Percentiles rank a stretch among this genome's conserved stretches.
phyloP scores from a whole-genome alignment of 768 basidiomycete species.

The Termitomyces heimii region DNA sequence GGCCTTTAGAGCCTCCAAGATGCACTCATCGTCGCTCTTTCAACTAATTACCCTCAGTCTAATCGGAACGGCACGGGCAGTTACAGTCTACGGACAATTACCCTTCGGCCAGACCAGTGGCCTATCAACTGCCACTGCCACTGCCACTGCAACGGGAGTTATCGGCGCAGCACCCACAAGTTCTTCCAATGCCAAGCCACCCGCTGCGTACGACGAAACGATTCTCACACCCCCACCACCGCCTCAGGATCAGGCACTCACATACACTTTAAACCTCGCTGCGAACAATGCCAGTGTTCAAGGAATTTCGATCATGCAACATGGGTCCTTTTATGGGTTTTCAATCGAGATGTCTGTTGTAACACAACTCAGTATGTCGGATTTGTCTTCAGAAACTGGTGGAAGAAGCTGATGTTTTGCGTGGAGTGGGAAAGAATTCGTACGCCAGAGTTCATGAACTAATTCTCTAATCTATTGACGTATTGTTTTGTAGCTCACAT shows the following conservation, averaged over 20 bases:
- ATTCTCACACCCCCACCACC: conserved; percentile 43
- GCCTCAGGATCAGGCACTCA: conserved; percentile 36
- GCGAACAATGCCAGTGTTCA: conserved; percentile 23
- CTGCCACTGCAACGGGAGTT: neutral
- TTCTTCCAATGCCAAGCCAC: conserved; percentile 24
- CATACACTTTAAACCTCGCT: conserved; percentile 39
- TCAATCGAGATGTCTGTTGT: conserved; percentile 73
- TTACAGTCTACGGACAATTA: conserved; percentile 29
- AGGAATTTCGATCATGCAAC: conserved; percentile 32
- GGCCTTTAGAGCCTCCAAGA: neutral
- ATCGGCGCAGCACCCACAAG: conserved; percentile 11
- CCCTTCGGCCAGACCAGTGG: conserved; percentile 15
- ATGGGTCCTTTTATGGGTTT: conserved; percentile 64
- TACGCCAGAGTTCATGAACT: neutral
- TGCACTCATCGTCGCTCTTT: neutral
- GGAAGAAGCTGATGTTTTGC: neutral
- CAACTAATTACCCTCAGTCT: neutral
- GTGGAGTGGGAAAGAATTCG: neutral
- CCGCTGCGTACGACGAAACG: conserved; percentile 49
- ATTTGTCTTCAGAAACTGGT: neutral
- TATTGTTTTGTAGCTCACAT: neutral
- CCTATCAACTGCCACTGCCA: conserved; percentile 10
- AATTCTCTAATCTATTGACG: no score
- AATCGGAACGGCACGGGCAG: conserved; percentile 1
- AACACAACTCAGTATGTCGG: conserved; percentile 47